Base-by-base conservation (phyloP, 352 stramenopile genomes). In the Pythium rhizo-oryzae region DNA sequence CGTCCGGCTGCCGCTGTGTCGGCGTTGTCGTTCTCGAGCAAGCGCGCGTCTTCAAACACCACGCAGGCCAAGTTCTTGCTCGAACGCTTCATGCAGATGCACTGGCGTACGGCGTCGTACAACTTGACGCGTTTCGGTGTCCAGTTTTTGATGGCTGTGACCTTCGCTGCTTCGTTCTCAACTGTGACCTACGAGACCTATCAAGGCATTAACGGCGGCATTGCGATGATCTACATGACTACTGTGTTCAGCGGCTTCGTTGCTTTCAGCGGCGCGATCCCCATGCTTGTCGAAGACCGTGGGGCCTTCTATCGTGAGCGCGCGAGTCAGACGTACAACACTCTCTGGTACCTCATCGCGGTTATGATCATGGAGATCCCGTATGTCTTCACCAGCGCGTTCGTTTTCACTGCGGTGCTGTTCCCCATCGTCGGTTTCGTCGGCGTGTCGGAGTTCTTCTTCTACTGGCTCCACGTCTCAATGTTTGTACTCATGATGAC, bases 101-200 rank as follows among this genome's bases (percentile, higher is more conserved):
- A 96, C 67, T 95, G 77, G 78, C 76, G 89, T 25, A 86, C 73
- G 25, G 81, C 84, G 21, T 70, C 67, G 30, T 95, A 96, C 70
- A 93, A 88, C 63, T 46, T 84, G 7, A 75, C 79, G 6, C 72
- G 82, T 19, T 47, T 78, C 4, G 30, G 65, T 18, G 21, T 81
- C 6, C 72, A 66, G 8, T 24, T 79, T n/a, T 46, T 76, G 11
- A 28, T 55, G 21, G 49, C 18, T 7, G 58, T 93, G 9, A 70
- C 94, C 30, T 81, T 94, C 69, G 79, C 71, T 18, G 19, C 33
- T 8, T 37, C 49, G 49, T 55, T 35, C 49, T 28, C 19, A 8
- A 19, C 49, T 21, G 16, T 35, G 21, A 8, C 7, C 18, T 55
- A 37, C 49, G 19, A 55, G 18, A 55, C 19, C 8, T 28, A 28